phyloP scores from a whole-genome alignment of 139 green algal genomes.

The Zygnema cylindricum region DNA sequence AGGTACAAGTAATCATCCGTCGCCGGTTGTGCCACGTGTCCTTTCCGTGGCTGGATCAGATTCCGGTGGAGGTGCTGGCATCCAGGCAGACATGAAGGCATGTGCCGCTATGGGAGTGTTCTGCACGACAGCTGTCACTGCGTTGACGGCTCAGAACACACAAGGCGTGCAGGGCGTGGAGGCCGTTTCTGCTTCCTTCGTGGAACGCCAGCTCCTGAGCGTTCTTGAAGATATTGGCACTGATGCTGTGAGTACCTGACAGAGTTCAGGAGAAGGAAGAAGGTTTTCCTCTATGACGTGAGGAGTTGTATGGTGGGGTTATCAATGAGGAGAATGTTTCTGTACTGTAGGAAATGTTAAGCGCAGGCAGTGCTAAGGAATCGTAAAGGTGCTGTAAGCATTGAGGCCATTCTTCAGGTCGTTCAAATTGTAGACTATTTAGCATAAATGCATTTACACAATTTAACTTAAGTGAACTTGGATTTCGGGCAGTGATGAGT shows the following conservation, averaged over 20 bases:
- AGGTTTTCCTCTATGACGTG: too few relatives aligned
- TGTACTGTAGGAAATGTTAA: neutral
- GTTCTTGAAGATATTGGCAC: slow-evolving; percentile 86
- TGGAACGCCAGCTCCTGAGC: slow-evolving; percentile 82
- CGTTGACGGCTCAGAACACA: slow-evolving; percentile 94
- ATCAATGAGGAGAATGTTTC: neutral
- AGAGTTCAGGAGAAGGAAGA: neutral
- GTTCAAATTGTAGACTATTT: too few relatives aligned
- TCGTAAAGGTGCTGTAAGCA: too few relatives aligned
- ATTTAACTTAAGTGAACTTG: too few relatives aligned
- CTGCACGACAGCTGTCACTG: slow-evolving; percentile 81
- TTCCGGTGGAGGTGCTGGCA: slow-evolving; percentile 90
- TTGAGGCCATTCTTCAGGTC: too few relatives aligned
- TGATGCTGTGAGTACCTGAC: slow-evolving; percentile 74
- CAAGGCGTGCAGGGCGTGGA: slow-evolving; percentile 81
- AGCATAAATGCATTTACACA: too few relatives aligned
- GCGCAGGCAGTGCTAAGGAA: too few relatives aligned
- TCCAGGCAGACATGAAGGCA: slow-evolving; percentile 76
- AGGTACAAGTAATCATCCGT: too few relatives aligned
- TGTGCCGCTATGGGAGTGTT: slow-evolving; percentile 75
- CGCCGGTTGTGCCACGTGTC: slow-evolving; percentile 34
- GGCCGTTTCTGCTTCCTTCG: slow-evolving; percentile 66
- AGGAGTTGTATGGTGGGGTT: neutral
- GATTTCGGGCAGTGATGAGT: too few relatives aligned
- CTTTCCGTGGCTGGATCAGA: slow-evolving; percentile 86